Conservation (phyloP, 2,329 filamentous ascomycete genomes). For the Calycina marina region DNA sequence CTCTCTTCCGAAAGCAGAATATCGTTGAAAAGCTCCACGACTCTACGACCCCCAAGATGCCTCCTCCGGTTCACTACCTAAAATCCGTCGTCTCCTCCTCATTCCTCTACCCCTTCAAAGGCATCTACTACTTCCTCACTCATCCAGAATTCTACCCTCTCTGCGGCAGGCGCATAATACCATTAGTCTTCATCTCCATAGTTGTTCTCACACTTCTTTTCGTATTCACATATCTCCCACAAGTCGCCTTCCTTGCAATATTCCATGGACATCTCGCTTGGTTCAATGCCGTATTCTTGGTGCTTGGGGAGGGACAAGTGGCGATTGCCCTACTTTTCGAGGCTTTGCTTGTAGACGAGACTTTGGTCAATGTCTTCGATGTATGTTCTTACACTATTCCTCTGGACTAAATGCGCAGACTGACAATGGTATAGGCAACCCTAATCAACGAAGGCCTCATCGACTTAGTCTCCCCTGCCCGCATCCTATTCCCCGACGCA, state of each 20-base stretch:
- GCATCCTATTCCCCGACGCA: slow-evolving; percentile 51
- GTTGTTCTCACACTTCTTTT: slow-evolving; percentile 80
- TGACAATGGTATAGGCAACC: slow-evolving; percentile 31
- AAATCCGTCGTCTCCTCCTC: slow-evolving; percentile 17
- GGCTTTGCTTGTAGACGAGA: slow-evolving; percentile 69
- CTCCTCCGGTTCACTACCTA: slow-evolving; percentile 9
- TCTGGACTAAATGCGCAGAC: slow-evolving; percentile 1
- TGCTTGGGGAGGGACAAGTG: slow-evolving; percentile 54
- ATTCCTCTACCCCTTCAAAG: slow-evolving; percentile 44
- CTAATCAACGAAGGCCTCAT: slow-evolving; percentile 60
- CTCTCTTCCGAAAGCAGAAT: background rate
- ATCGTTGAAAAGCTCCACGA: background rate
- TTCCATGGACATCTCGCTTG: slow-evolving; percentile 84
- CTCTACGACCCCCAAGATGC: slow-evolving; percentile 1
- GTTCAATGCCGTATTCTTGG: slow-evolving; percentile 75
- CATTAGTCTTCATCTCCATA: slow-evolving; percentile 65
- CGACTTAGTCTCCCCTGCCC: slow-evolving; percentile 51
- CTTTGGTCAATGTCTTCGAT: slow-evolving; percentile 71
- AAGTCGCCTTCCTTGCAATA: slow-evolving; percentile 76
- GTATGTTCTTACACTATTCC: slow-evolving; percentile 28
- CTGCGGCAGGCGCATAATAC: slow-evolving; percentile 62
- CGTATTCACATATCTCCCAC: slow-evolving; percentile 73
- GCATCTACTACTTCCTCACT: slow-evolving; percentile 67
- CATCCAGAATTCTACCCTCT: slow-evolving; percentile 75
- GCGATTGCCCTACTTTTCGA: slow-evolving; percentile 43